A percentile compares a stretch with the other conserved stretches of the same genome.
These are phyloP conservation scores for Colletotrichum sp. DNA, from an alignment of 2,329 filamentous ascomycete genomes.

Conservation along the genomic window DNA sequence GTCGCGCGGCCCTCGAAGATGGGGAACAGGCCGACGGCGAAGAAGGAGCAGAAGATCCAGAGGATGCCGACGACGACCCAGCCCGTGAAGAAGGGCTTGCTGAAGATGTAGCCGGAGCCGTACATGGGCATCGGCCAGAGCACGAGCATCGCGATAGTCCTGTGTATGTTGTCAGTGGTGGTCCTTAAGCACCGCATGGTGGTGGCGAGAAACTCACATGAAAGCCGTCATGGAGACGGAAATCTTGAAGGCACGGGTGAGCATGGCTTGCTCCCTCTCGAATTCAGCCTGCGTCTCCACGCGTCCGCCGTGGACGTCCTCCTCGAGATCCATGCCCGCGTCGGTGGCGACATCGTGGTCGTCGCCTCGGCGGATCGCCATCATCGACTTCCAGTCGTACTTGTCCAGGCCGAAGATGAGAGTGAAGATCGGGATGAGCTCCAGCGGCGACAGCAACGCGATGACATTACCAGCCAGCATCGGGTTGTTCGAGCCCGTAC, in stretches of 20 bases:
- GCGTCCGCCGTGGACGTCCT: slow-evolving; percentile 53
- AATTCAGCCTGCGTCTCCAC: slow-evolving; percentile 39
- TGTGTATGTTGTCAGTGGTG: neutral
- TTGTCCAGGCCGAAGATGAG: slow-evolving; percentile 64
- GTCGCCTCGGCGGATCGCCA: slow-evolving; percentile 76
- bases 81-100: slow-evolving; percentile 81
- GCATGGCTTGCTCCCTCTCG: slow-evolving; percentile 51
- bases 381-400: slow-evolving; percentile 89
- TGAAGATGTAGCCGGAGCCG: slow-evolving; percentile 80
- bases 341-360: slow-evolving; percentile 73
- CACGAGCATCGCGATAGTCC: slow-evolving; percentile 73
- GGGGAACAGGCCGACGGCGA: slow-evolving; percentile 81
- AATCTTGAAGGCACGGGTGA: slow-evolving; percentile 58
- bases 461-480: slow-evolving; percentile 90
- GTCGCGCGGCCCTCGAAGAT: slow-evolving; percentile 79
- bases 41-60: slow-evolving; percentile 77
- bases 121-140: slow-evolving; percentile 96
- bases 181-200: fast-evolving
- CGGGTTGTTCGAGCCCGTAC: slow-evolving; percentile 82
- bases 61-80: slow-evolving; percentile 80
- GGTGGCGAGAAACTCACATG: slow-evolving; percentile 22
- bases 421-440: slow-evolving; percentile 80
- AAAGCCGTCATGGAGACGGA: slow-evolving; percentile 57
- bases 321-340: slow-evolving; percentile 70
- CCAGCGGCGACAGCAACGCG: slow-evolving; percentile 76